Evolutionary conservation across 2,329 filamentous ascomycete genomes (phyloP).

Genomic region (Cordyceps cateniannulata): DNA sequence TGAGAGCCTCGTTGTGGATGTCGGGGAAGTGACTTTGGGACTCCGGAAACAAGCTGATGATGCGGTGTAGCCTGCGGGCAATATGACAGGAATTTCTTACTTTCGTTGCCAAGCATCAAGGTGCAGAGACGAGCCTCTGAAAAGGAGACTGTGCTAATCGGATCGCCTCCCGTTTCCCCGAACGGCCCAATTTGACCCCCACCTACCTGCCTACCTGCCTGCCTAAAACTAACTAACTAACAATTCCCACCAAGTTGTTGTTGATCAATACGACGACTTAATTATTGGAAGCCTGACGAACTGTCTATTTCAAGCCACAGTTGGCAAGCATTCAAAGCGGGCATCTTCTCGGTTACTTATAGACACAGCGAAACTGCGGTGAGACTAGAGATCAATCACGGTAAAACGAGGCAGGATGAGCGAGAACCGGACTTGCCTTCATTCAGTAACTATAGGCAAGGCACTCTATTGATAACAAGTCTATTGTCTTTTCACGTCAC

Average conservation of each 20-base stretch:
- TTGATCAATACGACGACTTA: neutral
- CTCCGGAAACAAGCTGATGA: neutral
- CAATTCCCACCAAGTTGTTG: neutral
- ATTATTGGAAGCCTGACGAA: neutral
- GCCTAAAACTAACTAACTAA: neutral
- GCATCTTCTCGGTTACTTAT: neutral
- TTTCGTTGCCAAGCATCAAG: neutral
- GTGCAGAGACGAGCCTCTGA: slow-evolving; percentile 1
- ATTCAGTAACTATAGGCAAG: neutral
- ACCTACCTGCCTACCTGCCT: neutral
- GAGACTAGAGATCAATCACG: neutral
- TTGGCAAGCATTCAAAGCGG: neutral
- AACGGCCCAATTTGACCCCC: slow-evolving; percentile 10
- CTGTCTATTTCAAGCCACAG: neutral
- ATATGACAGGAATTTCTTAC: neutral
- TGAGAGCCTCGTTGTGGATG: neutral
- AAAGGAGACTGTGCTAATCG: slow-evolving; percentile 8
- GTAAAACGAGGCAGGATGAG: neutral
- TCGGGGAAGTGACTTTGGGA: neutral
- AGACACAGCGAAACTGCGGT: neutral
- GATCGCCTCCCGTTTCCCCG: slow-evolving; percentile 7
- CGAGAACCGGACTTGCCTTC: neutral
- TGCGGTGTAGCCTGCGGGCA: neutral
- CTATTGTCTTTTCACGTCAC: too few relatives aligned
- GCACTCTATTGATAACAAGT: too few relatives aligned